A percentile compares a stretch with the other conserved stretches of the same genome.
Conservation (phyloP, 345 rosid genomes). For the Cardamine resedifolia region DNA sequence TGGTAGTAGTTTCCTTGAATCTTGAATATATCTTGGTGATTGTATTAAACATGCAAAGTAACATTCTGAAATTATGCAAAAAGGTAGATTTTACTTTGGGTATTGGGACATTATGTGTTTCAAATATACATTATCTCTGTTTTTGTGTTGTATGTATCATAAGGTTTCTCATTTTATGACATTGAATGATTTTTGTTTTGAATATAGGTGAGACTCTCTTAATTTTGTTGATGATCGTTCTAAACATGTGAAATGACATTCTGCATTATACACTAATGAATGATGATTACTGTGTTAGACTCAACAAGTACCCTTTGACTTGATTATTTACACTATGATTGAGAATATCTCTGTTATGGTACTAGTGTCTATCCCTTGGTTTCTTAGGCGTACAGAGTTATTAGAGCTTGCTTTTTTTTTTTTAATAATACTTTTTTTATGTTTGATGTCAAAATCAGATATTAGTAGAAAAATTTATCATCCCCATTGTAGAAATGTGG, state of each 20-base stretch:
- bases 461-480: background rate
- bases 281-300: background rate
- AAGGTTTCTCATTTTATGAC: too few relatives aligned
- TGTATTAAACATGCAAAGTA: background rate
- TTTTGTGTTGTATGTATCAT: too few relatives aligned
- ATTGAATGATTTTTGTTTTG: too few relatives aligned
- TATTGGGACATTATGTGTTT: background rate
- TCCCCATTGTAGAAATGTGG: background rate
- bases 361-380: background rate
- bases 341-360: background rate
- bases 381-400: background rate
- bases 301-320: background rate
- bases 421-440: background rate
- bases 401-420: background rate
- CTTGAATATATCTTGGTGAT: background rate
- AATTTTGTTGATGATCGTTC: too few relatives aligned
- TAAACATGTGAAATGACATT: background rate
- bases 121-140: too few relatives aligned
- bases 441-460: background rate
- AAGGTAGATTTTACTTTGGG: background rate
- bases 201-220: too few relatives aligned
- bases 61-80: background rate
- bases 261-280: background rate
- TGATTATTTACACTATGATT: background rate
- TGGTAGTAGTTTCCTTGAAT: background rate